These are phyloP conservation scores for Luzula sylvatica DNA, from an alignment of 176 grass and related monocot species.

Conservation along the genomic window DNA sequence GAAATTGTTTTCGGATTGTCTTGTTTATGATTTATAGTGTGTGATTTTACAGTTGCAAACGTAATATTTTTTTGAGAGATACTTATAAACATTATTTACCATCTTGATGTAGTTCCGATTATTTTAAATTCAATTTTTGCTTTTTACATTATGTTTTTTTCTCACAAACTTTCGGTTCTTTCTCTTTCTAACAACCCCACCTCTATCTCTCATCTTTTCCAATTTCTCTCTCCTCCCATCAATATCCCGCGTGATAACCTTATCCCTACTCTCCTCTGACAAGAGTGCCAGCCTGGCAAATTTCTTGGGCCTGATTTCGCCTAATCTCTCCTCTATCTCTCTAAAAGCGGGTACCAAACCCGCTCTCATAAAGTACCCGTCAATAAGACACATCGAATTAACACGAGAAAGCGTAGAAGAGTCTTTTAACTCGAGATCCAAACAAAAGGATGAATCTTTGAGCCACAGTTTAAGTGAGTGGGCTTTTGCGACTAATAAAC, in stretches of 20 bases:
- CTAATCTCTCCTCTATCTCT: slow-evolving; percentile 72
- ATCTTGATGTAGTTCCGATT: slow-evolving; percentile 13
- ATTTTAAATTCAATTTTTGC: slow-evolving; percentile 17
- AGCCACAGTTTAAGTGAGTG: slow-evolving; percentile 91
- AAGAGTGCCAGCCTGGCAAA: slow-evolving; percentile 83
- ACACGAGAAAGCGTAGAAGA: slow-evolving; percentile 43
- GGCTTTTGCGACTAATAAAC: slow-evolving; percentile 61
- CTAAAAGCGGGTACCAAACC: slow-evolving; percentile 74
- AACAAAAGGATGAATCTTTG: slow-evolving; percentile 90
- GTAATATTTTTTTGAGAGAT: too few species aligned
- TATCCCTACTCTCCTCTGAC: slow-evolving; percentile 62
- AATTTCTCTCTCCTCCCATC: slow-evolving; percentile 72
- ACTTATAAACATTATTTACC: too few species aligned
- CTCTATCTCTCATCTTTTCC: slow-evolving; percentile 53
- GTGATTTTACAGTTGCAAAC: too few species aligned
- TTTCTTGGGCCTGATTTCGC: slow-evolving; percentile 82
- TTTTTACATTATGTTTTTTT: slow-evolving; percentile 29
- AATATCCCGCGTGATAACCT: slow-evolving; percentile 67
- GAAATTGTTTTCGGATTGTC: too few species aligned
- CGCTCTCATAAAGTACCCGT: slow-evolving; percentile 90
- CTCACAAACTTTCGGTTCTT: slow-evolving; percentile 54
- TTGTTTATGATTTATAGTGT: too few species aligned
- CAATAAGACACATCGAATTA: slow-evolving; percentile 82
- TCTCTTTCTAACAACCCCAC: slow-evolving; percentile 17
- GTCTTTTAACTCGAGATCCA: slow-evolving; percentile 91